Evolutionary conservation across 345 rosid species (phyloP).

Genomic region (Rhodamnia argentea): DNA sequence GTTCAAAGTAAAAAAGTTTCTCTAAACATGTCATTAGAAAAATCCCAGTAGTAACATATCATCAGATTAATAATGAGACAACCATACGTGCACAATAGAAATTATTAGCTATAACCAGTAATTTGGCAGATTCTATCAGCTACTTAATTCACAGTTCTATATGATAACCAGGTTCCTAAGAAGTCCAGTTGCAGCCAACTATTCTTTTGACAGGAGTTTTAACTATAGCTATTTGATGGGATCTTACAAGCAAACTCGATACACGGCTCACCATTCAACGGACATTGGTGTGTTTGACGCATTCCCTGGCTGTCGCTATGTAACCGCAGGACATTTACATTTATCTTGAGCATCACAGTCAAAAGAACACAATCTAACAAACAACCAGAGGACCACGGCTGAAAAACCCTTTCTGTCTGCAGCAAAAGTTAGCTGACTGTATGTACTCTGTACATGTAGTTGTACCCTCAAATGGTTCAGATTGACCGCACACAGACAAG

Average conservation of each 20-base stretch:
- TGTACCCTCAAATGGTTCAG: neutral
- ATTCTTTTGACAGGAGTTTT: neutral
- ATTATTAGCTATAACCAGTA: neutral
- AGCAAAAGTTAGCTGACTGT: neutral
- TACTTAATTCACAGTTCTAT: neutral
- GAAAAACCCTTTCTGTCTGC: neutral
- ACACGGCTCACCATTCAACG: neutral
- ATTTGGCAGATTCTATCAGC: neutral
- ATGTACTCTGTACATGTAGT: neutral
- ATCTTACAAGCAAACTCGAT: neutral
- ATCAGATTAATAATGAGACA: neutral
- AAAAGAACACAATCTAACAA: neutral
- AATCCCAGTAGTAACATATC: neutral
- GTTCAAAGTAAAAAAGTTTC: neutral
- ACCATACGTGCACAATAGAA: neutral
- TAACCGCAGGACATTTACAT: neutral
- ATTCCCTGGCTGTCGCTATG: neutral
- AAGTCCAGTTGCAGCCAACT: neutral
- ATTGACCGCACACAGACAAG: neutral
- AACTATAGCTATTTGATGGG: neutral
- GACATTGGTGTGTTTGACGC: neutral
- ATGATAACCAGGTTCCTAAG: neutral
- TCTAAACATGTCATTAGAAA: neutral
- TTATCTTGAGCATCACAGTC: neutral
- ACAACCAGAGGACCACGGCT: neutral